phyloP scores from a whole-genome alignment of 1,284 basidiomycete genomes.

The Ganoderma leucocontextum region DNA sequence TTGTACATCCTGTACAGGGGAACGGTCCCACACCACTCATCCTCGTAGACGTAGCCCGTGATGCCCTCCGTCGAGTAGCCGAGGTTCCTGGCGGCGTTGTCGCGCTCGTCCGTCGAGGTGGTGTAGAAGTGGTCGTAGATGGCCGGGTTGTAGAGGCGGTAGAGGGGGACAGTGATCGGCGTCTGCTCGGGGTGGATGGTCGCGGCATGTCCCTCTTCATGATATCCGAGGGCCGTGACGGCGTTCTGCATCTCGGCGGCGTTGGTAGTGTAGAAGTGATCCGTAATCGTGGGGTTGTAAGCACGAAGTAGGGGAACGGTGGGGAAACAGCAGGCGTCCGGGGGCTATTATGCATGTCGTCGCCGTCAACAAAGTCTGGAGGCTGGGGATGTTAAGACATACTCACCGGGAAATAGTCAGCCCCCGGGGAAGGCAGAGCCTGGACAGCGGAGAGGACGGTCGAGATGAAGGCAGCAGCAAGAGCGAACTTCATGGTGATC shows the following conservation, averaged over 20 bases:
- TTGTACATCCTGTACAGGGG: slow-evolving; percentile 25
- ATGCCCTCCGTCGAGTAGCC: slow-evolving; percentile 13
- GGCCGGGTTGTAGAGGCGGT: slow-evolving; percentile 17
- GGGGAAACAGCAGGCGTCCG: not conserved
- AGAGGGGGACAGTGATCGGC: slow-evolving; percentile 21
- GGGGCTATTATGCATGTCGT: not conserved
- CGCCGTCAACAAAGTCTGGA: not conserved
- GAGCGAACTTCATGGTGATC: slow-evolving; percentile 12
- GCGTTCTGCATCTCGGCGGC: slow-evolving; percentile 22
- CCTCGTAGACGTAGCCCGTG: slow-evolving; percentile 12
- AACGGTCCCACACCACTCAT: slow-evolving; percentile 11
- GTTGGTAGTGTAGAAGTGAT: slow-evolving; percentile 34
- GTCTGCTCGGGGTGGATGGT: slow-evolving; percentile 18
- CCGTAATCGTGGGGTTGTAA: slow-evolving; percentile 13
- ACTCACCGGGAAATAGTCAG: not conserved
- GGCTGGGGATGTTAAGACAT: not conserved
- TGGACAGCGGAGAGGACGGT: not conserved
- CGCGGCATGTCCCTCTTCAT: slow-evolving; percentile 21
- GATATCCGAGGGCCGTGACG: slow-evolving; percentile 19
- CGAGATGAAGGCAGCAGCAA: slow-evolving; percentile 9
- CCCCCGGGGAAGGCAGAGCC: slow-evolving; percentile 19
- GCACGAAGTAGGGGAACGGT: slow-evolving; percentile 27
- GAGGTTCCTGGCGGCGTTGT: slow-evolving; percentile 10
- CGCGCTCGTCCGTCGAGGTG: slow-evolving; percentile 7
- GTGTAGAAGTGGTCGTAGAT: slow-evolving; percentile 22